phyloP scores from a whole-genome alignment of 2,329 filamentous ascomycete genomes.

The Cercospora brassicicola region DNA sequence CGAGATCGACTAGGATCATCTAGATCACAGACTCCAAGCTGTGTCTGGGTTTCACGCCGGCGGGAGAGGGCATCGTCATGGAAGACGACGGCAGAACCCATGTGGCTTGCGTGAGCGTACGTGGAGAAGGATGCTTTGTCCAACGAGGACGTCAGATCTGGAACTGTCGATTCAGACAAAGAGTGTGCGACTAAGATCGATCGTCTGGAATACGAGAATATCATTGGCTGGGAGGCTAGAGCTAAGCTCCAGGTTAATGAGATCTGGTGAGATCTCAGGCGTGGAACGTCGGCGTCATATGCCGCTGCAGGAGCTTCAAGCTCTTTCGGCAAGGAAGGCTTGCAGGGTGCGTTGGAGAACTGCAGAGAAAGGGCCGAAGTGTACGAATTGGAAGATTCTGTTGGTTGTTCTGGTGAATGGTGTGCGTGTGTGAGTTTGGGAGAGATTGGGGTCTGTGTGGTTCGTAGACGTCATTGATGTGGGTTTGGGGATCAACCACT shows the following conservation, averaged over 20 bases:
- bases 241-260: not conserved
- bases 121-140: not conserved
- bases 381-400: not conserved
- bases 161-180: not conserved
- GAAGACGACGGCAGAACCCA: not conserved
- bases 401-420: not conserved
- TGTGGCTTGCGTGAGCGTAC: not conserved
- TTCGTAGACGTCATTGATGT: slow-evolving; percentile 17
- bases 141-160: not conserved
- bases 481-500: not conserved
- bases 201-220: fast-evolving
- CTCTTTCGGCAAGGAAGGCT: not conserved
- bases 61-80: not conserved
- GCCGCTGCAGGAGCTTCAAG: not conserved
- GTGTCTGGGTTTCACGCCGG: not conserved
- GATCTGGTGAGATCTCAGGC: not conserved
- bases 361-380: not conserved
- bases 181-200: slow-evolving; percentile 3
- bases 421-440: not conserved
- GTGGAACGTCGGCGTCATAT: not conserved
- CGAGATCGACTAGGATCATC: slow-evolving; percentile 4
- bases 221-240: not conserved
- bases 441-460: not conserved
- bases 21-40: not conserved
- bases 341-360: not conserved